These are phyloP conservation scores for Synchytrium microbalum DNA, from an alignment of 371 early-diverging fungal genomes.

Conservation along the genomic window DNA sequence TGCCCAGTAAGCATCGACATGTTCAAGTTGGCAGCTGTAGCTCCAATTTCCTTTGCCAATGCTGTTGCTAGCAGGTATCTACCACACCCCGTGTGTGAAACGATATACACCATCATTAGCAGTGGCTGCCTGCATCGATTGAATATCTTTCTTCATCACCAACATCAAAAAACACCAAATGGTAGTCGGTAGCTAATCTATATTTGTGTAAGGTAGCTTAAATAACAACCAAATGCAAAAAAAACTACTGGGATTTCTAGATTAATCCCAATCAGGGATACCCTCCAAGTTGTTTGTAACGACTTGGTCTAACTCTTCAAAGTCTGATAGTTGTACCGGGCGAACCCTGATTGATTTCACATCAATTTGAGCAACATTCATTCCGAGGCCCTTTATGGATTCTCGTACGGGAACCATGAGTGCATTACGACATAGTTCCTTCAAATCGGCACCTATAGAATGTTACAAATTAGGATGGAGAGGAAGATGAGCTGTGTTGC, in stretches of 20 bases:
- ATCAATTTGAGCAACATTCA: background rate
- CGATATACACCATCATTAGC: too few relatives aligned
- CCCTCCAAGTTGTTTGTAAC: background rate
- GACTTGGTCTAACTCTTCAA: background rate
- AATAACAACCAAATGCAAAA: too few relatives aligned
- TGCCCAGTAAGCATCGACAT: conserved; percentile 93
- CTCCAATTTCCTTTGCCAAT: conserved; percentile 89
- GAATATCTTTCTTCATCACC: too few relatives aligned
- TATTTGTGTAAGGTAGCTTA: too few relatives aligned
- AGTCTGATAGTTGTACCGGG: background rate
- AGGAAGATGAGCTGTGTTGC: background rate
- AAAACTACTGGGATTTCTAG: background rate
- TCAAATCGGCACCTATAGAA: conserved; percentile 71
- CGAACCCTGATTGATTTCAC: background rate
- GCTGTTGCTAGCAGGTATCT: conserved; percentile 98
- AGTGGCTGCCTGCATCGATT: too few relatives aligned
- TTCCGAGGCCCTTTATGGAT: background rate
- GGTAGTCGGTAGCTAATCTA: too few relatives aligned
- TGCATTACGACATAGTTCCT: conserved; percentile 92
- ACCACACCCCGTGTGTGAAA: conserved; percentile 65
- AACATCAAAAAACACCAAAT: too few relatives aligned
- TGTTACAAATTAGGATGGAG: background rate
- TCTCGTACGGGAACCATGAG: conserved; percentile 82
- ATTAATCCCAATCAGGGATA: background rate
- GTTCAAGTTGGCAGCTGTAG: conserved; percentile 91